Base-by-base conservation (phyloP, 1,284 basidiomycete genomes). In the Dichomitus squalens region DNA sequence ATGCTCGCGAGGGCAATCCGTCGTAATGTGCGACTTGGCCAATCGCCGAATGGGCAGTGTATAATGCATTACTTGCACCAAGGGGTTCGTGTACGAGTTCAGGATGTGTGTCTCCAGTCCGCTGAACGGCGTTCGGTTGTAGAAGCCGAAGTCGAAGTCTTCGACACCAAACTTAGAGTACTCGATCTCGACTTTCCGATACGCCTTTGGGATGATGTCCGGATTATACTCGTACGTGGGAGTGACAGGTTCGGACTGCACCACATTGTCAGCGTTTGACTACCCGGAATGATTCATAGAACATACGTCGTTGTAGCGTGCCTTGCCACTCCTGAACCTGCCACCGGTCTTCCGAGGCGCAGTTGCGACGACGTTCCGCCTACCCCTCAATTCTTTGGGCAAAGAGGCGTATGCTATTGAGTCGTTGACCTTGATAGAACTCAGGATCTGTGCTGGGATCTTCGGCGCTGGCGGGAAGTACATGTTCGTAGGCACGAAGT, bases 161-260 rank as follows among this genome's bases (percentile, higher is more conserved):
- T 96, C 96, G 25, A 98, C 93, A n/a, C 96, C 96, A 66, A 99
- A 99, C 67, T 95, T 95, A 47, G 94, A 96, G 73, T 99, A 99
- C 74, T 97, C 95, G 69, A 99, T 99, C 73, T 97, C 95, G 39
- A 98, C 95, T 68, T 90, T 89, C 43, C 92, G 86, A 72, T 97
- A 99, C 63, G 89, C 85, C 58, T 84, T 86, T 0, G 96, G 95
- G 58, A 96, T 85, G 33, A 86, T 84, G 47, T 82, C 83, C 21
- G 77, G 76, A 29, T 72, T 73, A 53, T 80, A 75, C 54, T 83
- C 82, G 50, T 76, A 76, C 3, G 73, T 70, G 9, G 80, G 76
- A 18, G 77, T 77, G 33, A 83, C 82, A 7, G 78, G 76, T 40
- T 84, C 84, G 5, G 73, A 55, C 82, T 85, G 62, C 38, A 36